These are phyloP conservation scores for Moesziomyces sp. DNA, from an alignment of 1,284 basidiomycete genomes.

Conservation along the genomic window DNA sequence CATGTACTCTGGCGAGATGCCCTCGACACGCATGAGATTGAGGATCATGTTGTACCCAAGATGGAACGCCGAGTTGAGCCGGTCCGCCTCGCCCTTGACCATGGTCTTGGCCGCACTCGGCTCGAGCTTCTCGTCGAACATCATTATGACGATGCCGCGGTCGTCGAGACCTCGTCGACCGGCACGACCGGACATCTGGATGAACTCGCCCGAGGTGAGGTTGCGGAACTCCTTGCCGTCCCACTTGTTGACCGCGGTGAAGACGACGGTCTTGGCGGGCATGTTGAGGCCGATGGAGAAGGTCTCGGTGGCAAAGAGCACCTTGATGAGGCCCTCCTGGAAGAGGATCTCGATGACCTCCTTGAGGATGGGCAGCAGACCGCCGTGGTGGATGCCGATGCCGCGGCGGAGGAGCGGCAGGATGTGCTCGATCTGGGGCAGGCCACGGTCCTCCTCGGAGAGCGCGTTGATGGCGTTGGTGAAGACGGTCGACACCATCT, in stretches of 20 bases:
- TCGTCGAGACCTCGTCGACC: conserved; percentile 97
- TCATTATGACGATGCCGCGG: conserved; percentile 99
- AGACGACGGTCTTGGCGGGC: conserved; percentile 99
- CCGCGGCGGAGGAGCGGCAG: conserved; percentile 93
- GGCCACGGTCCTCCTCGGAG: conserved; percentile 83
- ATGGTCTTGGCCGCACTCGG: conserved; percentile 91
- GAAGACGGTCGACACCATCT: conserved; percentile 88
- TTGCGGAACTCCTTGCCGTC: conserved; percentile 95
- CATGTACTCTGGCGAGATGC: conserved; percentile 98
- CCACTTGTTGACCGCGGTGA: conserved; percentile 93
- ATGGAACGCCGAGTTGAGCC: conserved; percentile 97
- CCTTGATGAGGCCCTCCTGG: conserved; percentile 99
- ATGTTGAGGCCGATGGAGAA: conserved; percentile 99
- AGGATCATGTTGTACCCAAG: conserved; percentile 99
- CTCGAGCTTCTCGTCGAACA: conserved; percentile 98
- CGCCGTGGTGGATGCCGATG: conserved; percentile 98
- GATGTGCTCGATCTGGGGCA: conserved; percentile 94
- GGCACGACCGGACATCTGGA: conserved; percentile 94
- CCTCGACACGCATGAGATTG: conserved; percentile 98
- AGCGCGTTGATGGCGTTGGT: conserved; percentile 92
- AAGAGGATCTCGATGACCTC: conserved; percentile 99
- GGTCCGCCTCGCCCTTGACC: conserved; percentile 98
- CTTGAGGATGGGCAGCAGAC: conserved; percentile 94
- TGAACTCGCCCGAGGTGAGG: conserved; percentile 70
- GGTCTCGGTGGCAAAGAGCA: conserved; percentile 97